Percentiles rank a stretch among this genome's conserved stretches.
phyloP scores from a whole-genome alignment of 108 stramenopile genomes.

The Aureococcus anophagefferens region DNA sequence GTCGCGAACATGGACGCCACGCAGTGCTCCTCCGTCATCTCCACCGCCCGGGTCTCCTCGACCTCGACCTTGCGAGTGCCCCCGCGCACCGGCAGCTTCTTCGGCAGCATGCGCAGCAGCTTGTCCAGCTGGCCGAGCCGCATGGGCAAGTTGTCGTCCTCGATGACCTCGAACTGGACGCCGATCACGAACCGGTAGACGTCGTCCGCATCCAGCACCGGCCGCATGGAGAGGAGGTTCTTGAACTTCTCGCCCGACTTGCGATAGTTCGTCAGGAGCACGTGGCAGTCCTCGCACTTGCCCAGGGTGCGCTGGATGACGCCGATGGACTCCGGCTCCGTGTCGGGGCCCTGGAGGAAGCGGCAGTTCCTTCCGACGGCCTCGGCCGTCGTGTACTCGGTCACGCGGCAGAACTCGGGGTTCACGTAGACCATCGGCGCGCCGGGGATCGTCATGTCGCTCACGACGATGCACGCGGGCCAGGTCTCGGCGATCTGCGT shows the following conservation, averaged over 20 bases:
- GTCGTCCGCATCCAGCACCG: conserved; percentile 29
- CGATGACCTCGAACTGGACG: conserved; percentile 32
- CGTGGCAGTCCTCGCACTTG: conserved; percentile 33
- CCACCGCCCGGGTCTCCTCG: conserved; percentile 10
- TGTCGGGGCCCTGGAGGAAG: conserved; percentile 91
- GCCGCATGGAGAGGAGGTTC: conserved; percentile 51
- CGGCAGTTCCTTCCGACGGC: conserved; percentile 92
- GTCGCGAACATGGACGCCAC: conserved; percentile 12
- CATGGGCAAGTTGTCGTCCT: conserved; percentile 21
- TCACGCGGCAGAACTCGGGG: conserved; percentile 43
- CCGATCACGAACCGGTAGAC: conserved; percentile 36
- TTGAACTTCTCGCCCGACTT: conserved; percentile 52
- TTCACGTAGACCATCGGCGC: conserved; percentile 38
- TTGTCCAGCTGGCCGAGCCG: conserved; percentile 31
- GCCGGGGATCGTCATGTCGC: conserved; percentile 35
- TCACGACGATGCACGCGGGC: conserved; percentile 35
- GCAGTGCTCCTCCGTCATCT: neutral
- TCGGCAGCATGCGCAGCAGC: conserved; percentile 26
- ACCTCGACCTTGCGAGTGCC: conserved; percentile 10
- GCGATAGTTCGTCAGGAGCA: conserved; percentile 50
- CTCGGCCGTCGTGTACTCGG: conserved; percentile 56
- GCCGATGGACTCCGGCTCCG: conserved; percentile 64
- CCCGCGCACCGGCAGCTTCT: neutral
- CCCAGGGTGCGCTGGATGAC: conserved; percentile 39
- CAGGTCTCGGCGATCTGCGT: conserved; percentile 29